These are phyloP conservation scores for Haplosporangium gracile DNA, from an alignment of 192 early-diverging fungal species.

Conservation along the genomic window DNA sequence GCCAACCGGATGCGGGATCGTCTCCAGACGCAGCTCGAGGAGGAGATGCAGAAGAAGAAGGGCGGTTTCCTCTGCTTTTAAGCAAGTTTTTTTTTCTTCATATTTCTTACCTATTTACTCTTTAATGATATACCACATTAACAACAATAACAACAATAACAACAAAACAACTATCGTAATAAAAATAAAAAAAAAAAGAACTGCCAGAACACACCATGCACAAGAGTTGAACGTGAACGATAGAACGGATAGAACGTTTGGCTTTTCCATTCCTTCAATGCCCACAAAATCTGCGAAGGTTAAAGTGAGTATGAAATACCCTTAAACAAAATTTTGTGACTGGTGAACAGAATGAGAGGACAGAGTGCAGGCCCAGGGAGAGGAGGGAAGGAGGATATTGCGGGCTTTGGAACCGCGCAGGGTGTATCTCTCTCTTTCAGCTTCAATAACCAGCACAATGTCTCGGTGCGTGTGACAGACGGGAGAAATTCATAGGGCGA, in stretches of 20 bases:
- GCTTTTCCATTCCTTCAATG: no score
- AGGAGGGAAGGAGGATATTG: neutral
- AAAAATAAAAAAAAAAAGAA: neutral
- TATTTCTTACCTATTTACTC: neutral
- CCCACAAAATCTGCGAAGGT: no score
- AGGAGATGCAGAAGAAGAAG: slow-evolving; percentile 55
- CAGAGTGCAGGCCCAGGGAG: no score
- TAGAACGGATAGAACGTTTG: no score
- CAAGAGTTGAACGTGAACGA: neutral
- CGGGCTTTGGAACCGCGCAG: slow-evolving; percentile 4
- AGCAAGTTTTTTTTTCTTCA: neutral
- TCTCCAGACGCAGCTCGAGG: slow-evolving; percentile 40
- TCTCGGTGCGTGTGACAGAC: slow-evolving; percentile 41
- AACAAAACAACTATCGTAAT: slow-evolving; percentile 3
- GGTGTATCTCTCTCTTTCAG: slow-evolving; percentile 26
- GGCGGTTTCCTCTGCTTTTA: slow-evolving; percentile 49
- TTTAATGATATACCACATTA: slow-evolving; percentile 2
- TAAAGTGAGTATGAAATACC: neutral
- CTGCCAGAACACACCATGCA: neutral
- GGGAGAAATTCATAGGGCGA: neutral
- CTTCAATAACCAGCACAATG: slow-evolving; percentile 52
- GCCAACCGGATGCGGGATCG: slow-evolving; percentile 36
- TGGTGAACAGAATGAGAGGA: neutral
- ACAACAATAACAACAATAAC: neutral
- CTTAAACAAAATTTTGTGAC: slow-evolving; percentile 7